phyloP scores from a whole-genome alignment of 2,329 filamentous ascomycete genomes.

The Huntiella abstrusa region DNA sequence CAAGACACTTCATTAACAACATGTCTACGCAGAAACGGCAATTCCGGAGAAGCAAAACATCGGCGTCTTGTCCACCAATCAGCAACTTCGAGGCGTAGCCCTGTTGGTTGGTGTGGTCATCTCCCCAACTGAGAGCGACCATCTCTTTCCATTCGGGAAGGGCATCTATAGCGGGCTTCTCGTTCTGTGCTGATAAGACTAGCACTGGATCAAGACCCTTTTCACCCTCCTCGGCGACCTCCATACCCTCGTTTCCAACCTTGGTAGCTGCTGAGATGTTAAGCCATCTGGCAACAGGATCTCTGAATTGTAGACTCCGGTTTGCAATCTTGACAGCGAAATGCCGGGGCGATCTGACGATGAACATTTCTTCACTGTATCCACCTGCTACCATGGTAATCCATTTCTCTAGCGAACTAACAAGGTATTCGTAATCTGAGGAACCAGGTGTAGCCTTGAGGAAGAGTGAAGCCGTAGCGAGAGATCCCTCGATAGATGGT shows the following conservation, averaged over 20 bases:
- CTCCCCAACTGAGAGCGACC: constrained; percentile 29
- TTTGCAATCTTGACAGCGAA: constrained; percentile 80
- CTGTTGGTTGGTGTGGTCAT: neutral
- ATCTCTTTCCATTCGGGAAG: constrained; percentile 34
- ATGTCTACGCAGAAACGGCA: constrained; percentile 46
- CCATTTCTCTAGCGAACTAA: no score
- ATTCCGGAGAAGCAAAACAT: constrained; percentile 24
- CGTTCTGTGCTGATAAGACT: constrained; percentile 26
- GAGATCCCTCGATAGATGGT: constrained; percentile 73
- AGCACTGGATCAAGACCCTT: constrained; percentile 62
- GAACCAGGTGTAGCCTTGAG: constrained; percentile 20
- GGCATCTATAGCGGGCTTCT: constrained; percentile 15
- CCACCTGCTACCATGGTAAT: no score
- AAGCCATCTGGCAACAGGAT: constrained; percentile 69
- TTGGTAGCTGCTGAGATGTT: constrained; percentile 63
- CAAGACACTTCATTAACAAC: constrained; percentile 30
- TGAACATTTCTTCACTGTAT: no score
- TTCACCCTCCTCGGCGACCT: constrained; percentile 67
- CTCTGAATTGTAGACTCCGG: constrained; percentile 61
- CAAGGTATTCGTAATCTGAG: neutral
- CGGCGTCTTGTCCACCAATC: no score
- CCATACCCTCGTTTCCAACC: constrained; percentile 46
- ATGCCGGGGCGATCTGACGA: constrained; percentile 31
- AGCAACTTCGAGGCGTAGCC: no score
- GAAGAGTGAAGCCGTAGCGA: constrained; percentile 47